Base-by-base conservation (phyloP, 2,329 filamentous ascomycete species). In the Aspergillus ibericus region DNA sequence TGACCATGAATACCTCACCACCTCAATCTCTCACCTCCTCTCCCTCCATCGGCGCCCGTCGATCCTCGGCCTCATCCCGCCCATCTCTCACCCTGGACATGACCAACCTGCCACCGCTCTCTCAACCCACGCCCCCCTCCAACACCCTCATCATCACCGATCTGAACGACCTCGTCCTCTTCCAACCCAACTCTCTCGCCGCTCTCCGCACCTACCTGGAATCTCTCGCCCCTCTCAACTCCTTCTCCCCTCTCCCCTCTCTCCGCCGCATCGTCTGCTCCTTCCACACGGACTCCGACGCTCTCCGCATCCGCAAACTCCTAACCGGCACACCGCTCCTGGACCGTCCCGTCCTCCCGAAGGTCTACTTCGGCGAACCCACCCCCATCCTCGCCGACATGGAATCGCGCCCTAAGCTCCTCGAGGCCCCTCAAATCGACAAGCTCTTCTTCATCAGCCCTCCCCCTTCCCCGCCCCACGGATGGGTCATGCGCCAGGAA, bases 381-480 rank as follows among this genome's bases (percentile, higher is more conserved):
- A 83, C 83, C 29, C 79, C 82, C 9, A 73, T 83, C 59, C 61
- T 73, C 7, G 66, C 66, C 59, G 72, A 66, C 12, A 16, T 42
- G 10, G 38, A 42, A 13, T 66, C 64, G 20, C 72, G 73, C 29
- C 74, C 70, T 47, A 78, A 80, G 52, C 80, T 84, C 56, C 77
- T 86, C 9, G 75, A 83, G 58, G 79, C 81, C 5, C 86, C 86
- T 1, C 81, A 86, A 56, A 76, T 79, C 52, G 80, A 85, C 59
- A 87, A 86, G 68, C 75, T 88, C 46, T 88, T 88, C 79, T 88
- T 88, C 73, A 88, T 88, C 73, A 82, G 79, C 46, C 86, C 86
- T 53, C 86, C 86, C 12, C 86, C 86, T 0, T 82, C 78, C 59
- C 86, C 86, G 47, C 86, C 86, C 2, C 83, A 86, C 70, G 86